These are phyloP conservation scores for Schwanniomyces yamadae DNA, from an alignment of 805 yeast genomes.

Conservation along the genomic window DNA sequence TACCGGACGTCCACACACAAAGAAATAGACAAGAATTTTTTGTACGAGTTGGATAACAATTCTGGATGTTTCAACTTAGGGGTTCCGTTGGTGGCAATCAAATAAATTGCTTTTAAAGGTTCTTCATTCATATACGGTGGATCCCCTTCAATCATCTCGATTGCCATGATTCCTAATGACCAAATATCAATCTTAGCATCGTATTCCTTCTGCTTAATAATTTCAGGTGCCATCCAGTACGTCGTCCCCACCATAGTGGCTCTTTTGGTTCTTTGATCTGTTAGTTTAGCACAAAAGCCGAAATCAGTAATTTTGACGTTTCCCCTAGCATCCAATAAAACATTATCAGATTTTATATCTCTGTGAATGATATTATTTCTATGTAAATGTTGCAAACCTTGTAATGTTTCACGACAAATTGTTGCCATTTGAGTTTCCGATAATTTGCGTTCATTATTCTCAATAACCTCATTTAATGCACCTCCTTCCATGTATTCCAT, in stretches of 20 bases:
- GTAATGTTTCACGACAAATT: slow-evolving; percentile 84
- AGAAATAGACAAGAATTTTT: slow-evolving; percentile 85
- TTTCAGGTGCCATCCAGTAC: slow-evolving; percentile 91
- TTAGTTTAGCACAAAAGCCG: slow-evolving; percentile 67
- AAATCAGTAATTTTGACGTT: slow-evolving; percentile 47
- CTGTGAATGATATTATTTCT: slow-evolving; percentile 86
- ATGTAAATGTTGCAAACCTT: slow-evolving; percentile 90
- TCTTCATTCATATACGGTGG: slow-evolving; percentile 82
- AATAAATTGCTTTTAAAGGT: slow-evolving; percentile 71
- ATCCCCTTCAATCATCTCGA: slow-evolving; percentile 84
- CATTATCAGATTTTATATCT: slow-evolving; percentile 47
- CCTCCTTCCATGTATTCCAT: slow-evolving; percentile 99
- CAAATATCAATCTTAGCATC: slow-evolving; percentile 82
- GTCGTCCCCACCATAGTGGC: slow-evolving; percentile 90
- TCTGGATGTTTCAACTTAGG: slow-evolving; percentile 74
- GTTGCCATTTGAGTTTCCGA: slow-evolving; percentile 89
- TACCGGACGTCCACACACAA: slow-evolving; percentile 90
- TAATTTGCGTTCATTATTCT: slow-evolving; percentile 69
- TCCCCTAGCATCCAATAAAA: slow-evolving; percentile 42
- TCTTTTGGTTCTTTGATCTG: slow-evolving; percentile 68
- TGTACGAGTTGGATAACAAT: slow-evolving; percentile 67
- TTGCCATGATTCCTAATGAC: slow-evolving; percentile 83
- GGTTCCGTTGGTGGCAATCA: slow-evolving; percentile 80
- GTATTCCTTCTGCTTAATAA: slow-evolving; percentile 74
- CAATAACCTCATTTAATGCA: slow-evolving; percentile 91